Evolutionary conservation across 176 grass and related monocot species (phyloP).

Genomic region (Carex cristatella): DNA sequence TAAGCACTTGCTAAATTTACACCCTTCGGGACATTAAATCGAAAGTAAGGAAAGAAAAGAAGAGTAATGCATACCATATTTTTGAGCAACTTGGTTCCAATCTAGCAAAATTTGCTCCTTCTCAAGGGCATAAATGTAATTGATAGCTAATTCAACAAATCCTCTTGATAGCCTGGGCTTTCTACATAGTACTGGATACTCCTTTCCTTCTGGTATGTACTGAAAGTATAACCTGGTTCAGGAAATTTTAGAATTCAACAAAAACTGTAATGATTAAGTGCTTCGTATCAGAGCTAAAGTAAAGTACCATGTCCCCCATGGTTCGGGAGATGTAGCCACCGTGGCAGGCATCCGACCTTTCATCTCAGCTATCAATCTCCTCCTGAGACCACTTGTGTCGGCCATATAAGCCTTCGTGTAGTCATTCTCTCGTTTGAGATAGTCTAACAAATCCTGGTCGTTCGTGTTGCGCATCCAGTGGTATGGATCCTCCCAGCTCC

Average conservation of each 20-base stretch:
- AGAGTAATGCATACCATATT: slow-evolving; percentile 46
- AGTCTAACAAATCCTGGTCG: slow-evolving; percentile 47
- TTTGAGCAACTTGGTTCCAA: slow-evolving; percentile 77
- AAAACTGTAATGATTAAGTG: not conserved
- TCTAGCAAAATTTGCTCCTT: slow-evolving; percentile 69
- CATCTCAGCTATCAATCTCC: slow-evolving; percentile 62
- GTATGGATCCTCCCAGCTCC: slow-evolving; percentile 77
- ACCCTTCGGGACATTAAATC: slow-evolving; percentile 11
- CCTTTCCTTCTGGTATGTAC: slow-evolving; percentile 70
- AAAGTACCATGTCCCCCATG: slow-evolving; percentile 74
- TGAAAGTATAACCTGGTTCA: slow-evolving; percentile 75
- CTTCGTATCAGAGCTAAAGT: not conserved
- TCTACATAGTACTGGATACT: slow-evolving; percentile 75
- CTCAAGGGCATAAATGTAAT: slow-evolving; percentile 39
- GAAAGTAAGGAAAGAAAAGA: not conserved
- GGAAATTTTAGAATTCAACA: not conserved
- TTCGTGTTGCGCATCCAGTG: slow-evolving; percentile 82
- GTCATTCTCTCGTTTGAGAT: slow-evolving; percentile 59
- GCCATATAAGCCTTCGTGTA: slow-evolving; percentile 74
- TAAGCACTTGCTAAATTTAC: slow-evolving; percentile 7
- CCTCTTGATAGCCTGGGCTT: slow-evolving; percentile 35
- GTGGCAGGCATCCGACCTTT: slow-evolving; percentile 52
- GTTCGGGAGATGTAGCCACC: slow-evolving; percentile 48
- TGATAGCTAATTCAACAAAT: slow-evolving; percentile 39
- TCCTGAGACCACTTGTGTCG: slow-evolving; percentile 36